Conservation (phyloP, 257 asterid species). For the Scutellaria baicalensis region DNA sequence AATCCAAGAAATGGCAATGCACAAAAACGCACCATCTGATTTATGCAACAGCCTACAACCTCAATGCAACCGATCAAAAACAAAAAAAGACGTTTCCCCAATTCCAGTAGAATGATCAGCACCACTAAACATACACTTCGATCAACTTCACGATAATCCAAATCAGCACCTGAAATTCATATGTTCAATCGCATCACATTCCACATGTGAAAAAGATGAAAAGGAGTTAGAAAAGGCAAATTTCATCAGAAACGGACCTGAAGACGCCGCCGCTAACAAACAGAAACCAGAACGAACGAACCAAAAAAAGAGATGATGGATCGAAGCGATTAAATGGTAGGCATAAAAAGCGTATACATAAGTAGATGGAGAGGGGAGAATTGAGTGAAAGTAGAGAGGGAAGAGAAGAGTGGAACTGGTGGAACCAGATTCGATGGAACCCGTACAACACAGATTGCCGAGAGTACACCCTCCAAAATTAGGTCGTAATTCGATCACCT, state of each 20-base stretch:
- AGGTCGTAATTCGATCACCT: constrained; percentile 8
- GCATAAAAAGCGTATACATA: neutral
- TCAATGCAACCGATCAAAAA: constrained; percentile 11
- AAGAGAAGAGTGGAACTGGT: constrained; percentile 2
- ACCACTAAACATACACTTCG: neutral
- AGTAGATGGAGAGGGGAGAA: neutral
- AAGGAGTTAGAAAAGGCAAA: neutral
- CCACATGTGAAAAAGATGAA: neutral
- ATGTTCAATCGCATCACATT: neutral
- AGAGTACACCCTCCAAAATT: constrained; percentile 15
- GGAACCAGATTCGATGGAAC: constrained; percentile 45
- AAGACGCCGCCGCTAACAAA: constrained; percentile 14
- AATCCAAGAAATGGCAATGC: constrained; percentile 10
- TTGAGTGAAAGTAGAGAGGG: constrained; percentile 2
- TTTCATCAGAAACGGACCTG: constrained; percentile 18
- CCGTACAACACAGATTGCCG: neutral
- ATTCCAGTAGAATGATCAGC: neutral
- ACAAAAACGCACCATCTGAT: constrained; percentile 17
- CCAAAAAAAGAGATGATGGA: neutral
- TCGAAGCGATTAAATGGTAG: constrained; percentile 9
- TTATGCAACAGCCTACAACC: constrained; percentile 1
- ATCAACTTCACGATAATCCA: constrained; percentile 9
- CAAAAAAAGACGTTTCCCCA: neutral
- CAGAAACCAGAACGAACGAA: constrained; percentile 3
- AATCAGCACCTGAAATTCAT: constrained; percentile 20